Percentiles rank a stretch among this genome's conserved stretches.
phyloP scores from a whole-genome alignment of 306 rosid genomes.

The Trifolium dubium region DNA sequence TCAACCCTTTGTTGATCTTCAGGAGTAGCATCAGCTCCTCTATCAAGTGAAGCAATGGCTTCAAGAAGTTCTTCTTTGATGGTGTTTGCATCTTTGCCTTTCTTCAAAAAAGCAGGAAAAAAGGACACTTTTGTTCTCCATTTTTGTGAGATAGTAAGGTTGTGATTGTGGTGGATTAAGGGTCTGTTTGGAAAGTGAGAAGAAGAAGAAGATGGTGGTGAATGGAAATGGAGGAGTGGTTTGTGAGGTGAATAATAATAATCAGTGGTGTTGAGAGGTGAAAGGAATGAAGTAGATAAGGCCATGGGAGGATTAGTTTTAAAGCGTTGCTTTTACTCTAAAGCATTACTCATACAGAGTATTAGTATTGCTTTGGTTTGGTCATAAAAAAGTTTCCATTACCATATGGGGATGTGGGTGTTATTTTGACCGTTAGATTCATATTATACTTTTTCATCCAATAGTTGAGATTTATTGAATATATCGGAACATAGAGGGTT shows the following conservation, averaged over 20 bases:
- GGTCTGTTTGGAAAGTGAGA: slow-evolving; percentile 48
- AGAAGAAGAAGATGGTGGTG: slow-evolving; percentile 25
- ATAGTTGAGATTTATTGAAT: too few relatives aligned
- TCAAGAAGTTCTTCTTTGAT: slow-evolving; percentile 80
- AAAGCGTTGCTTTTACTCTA: too few relatives aligned
- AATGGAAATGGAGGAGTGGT: slow-evolving; percentile 40
- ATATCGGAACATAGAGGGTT: too few relatives aligned
- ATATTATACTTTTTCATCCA: too few relatives aligned
- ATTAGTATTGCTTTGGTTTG: too few relatives aligned
- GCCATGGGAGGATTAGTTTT: too few relatives aligned
- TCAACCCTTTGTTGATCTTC: slow-evolving; percentile 74
- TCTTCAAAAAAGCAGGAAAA: slow-evolving; percentile 69
- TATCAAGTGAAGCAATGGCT: slow-evolving; percentile 76
- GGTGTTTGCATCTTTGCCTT: slow-evolving; percentile 58
- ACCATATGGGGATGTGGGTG: too few relatives aligned
- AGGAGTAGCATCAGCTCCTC: slow-evolving; percentile 85
- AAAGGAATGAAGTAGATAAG: slow-evolving; percentile 52
- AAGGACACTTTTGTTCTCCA: slow-evolving; percentile 76
- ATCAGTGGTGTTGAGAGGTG: slow-evolving; percentile 37
- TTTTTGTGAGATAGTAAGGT: slow-evolving; percentile 42
- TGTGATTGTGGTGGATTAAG: slow-evolving; percentile 38
- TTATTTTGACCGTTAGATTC: too few relatives aligned
- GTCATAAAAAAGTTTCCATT: too few relatives aligned
- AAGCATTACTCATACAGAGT: too few relatives aligned
- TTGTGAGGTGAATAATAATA: slow-evolving; percentile 38